Conservation (phyloP, 129 eudicot genomes). For the Sambucus nigra region DNA sequence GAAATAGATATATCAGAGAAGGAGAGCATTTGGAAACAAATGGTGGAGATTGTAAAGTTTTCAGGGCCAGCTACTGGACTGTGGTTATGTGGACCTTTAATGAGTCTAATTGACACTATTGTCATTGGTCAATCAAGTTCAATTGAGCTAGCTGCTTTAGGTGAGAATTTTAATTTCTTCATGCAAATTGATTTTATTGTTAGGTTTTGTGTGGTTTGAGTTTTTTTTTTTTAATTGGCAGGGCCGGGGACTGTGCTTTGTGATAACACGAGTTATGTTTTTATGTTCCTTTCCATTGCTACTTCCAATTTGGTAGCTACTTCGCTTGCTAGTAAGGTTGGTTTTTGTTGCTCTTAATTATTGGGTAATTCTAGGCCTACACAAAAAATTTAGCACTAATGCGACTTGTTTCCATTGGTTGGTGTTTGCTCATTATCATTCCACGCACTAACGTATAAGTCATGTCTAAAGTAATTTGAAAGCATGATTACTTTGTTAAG, state of each 20-base stretch:
- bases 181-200: not conserved
- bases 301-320: conserved; percentile 96
- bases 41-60: conserved; percentile 75
- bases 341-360: no score
- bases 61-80: conserved; percentile 91
- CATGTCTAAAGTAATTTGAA: no score
- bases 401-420: no score
- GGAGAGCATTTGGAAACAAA: conserved; percentile 71
- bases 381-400: no score
- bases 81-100: conserved; percentile 90
- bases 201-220: not conserved
- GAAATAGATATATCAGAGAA: conserved; percentile 22
- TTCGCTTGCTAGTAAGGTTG: conserved; percentile 76
- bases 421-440: no score
- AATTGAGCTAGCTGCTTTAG: conserved; percentile 90
- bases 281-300: conserved; percentile 93
- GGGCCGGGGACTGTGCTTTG: conserved; percentile 97
- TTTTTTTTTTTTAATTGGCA: conserved; percentile 28
- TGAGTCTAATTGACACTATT: conserved; percentile 94
- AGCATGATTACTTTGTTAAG: no score
- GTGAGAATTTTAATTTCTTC: conserved; percentile 13
- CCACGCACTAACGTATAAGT: no score
- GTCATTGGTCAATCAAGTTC: conserved; percentile 92
- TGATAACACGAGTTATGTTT: conserved; percentile 70
- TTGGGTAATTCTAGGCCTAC: no score